Evolutionary conservation across 192 early-diverging fungal species (phyloP), one percentile per base, ranked within the genome.

Genomic region (Podila minutissima): DNA sequence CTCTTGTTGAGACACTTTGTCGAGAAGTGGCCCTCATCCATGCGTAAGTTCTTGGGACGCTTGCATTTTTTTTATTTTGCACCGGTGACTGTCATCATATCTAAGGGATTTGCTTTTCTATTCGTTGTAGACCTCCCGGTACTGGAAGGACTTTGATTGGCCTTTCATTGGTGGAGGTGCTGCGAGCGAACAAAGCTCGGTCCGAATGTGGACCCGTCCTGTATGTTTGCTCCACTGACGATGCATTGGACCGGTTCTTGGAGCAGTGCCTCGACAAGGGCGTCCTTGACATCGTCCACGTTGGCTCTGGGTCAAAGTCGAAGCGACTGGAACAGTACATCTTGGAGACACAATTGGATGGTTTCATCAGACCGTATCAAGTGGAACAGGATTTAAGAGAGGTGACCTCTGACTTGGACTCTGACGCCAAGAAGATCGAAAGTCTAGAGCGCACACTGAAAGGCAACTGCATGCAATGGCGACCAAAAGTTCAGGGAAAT

Each of bases 181-280:
- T 88, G 2, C 49, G 79, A 5, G 69, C 72, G 31, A 83, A 83
- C 74, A 74, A 63, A 26, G 19, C 50, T 8, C 35, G 5, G 4
- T 71, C 72, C 32, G 75, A 66, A 12, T 66, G 78, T 12, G 77
- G 66, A 26, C 90, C 86, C 0, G 84, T 90, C 37, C 72, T 91
- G 1, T 67, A 77, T 26, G 76, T 41, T 29, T 29, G 1, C 29
- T 29, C 29, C 29, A 29, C 29, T 29, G 29, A 29, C 29, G 3
- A 29, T 63, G 89, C 89, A 3, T 65, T 91, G 11, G 90, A 90
- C 49, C 87, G 89, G 66, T 91, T 91, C 66, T 58, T 91, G 0
- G 85, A 88, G 59, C 79, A 88, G 49, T 64, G 90, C 10, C 58
- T 91, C 2, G 82, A 89, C 26, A 49, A 63, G 11, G 78, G 62